Evolutionary conservation across 192 early-diverging fungal species (phyloP).

Genomic region (Neocallimastix lanati): DNA sequence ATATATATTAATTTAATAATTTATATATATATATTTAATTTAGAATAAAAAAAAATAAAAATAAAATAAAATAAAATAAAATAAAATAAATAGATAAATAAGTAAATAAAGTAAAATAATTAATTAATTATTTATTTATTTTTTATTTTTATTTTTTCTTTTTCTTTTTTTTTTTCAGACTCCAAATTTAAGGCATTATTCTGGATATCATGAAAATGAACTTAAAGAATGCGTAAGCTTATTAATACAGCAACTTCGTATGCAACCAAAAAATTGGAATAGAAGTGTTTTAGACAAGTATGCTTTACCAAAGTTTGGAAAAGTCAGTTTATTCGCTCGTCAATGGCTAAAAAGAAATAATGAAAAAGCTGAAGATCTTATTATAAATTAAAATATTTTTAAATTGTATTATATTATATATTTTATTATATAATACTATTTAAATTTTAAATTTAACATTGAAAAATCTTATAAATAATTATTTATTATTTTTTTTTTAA

Average conservation of each 20-base stretch:
- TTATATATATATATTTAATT: background rate
- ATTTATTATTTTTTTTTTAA: too few relatives aligned
- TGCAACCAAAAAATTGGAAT: background rate
- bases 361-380: background rate
- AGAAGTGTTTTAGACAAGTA: background rate
- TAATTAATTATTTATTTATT: too few relatives aligned
- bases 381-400: background rate
- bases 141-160: constrained; percentile 1
- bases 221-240: constrained; percentile 29
- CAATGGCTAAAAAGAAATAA: background rate
- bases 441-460: too few relatives aligned
- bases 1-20: background rate
- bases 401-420: too few relatives aligned
- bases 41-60: too few relatives aligned
- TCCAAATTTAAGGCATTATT: constrained; percentile 51
- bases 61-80: too few relatives aligned
- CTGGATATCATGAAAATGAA: constrained; percentile 56
- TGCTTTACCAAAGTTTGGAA: background rate
- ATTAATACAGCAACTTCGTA: background rate
- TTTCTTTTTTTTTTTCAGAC: constrained; percentile 12
- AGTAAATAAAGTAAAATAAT: too few relatives aligned
- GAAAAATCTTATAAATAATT: too few relatives aligned
- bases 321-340: background rate
- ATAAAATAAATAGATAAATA: too few relatives aligned
- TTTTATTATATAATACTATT: too few relatives aligned